Evolutionary conservation across 495 filamentous ascomycete species (phyloP).

Genomic region (Podospora sp.): DNA sequence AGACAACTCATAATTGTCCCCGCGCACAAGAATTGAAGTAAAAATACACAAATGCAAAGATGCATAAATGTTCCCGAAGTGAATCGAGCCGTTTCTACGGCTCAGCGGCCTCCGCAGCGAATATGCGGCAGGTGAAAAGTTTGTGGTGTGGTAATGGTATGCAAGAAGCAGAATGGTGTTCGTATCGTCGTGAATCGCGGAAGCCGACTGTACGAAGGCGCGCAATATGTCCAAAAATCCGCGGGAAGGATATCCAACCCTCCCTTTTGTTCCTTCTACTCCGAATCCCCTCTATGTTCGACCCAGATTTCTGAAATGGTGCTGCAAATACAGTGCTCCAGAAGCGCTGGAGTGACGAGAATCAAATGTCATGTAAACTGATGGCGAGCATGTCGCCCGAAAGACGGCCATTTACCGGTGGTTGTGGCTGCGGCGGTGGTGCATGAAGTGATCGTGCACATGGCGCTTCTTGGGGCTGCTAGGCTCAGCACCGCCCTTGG

Average conservation of each 20-base stretch:
- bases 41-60: conserved; percentile 14
- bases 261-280: background rate
- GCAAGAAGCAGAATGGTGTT: conserved; percentile 8
- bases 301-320: background rate
- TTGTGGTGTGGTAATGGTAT: background rate
- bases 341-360: background rate
- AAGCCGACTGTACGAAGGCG: background rate
- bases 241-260: background rate
- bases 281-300: background rate
- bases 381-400: background rate
- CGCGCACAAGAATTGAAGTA: conserved; percentile 17
- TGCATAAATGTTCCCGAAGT: background rate
- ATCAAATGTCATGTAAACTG: background rate
- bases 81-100: conserved; percentile 1
- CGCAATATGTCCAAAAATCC: background rate
- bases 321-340: background rate
- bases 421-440: conserved; percentile 26
- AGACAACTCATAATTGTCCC: background rate
- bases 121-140: background rate
- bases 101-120: background rate
- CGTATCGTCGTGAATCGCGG: conserved; percentile 16
- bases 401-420: background rate
- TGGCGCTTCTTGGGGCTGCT: conserved; percentile 21
- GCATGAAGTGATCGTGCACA: conserved; percentile 31
- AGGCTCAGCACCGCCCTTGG: conserved; percentile 33